Evolutionary conservation across 208 protist species (phyloP).

Genomic region (Crithidia brevicula): DNA sequence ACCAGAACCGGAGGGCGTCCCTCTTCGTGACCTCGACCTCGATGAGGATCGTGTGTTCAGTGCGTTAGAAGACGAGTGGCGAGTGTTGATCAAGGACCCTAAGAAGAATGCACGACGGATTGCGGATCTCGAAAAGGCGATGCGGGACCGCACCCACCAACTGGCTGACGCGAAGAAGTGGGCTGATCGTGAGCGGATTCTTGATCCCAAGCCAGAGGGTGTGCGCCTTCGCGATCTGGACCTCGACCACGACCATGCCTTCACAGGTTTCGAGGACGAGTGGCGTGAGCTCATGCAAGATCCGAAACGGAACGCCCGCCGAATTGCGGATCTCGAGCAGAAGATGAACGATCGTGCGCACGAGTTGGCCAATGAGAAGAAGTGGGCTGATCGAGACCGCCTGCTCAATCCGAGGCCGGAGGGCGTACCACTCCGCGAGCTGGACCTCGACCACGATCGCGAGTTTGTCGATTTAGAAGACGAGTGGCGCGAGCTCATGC

Average conservation of each 20-base stretch:
- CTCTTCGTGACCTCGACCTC: slow-evolving; percentile 55
- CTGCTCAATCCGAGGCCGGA: background rate
- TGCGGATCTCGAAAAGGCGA: slow-evolving; percentile 35
- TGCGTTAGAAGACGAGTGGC: slow-evolving; percentile 56
- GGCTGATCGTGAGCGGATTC: slow-evolving; percentile 36
- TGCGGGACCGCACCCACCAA: slow-evolving; percentile 53
- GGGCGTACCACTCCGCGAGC: background rate
- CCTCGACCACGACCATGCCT: slow-evolving; percentile 45
- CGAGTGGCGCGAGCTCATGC: background rate
- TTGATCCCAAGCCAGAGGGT: slow-evolving; percentile 48
- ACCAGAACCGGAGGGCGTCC: slow-evolving; percentile 60
- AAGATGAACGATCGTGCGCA: background rate
- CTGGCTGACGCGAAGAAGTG: slow-evolving; percentile 47
- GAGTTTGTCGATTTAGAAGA: background rate
- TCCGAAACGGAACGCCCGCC: slow-evolving; percentile 35
- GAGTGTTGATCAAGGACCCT: slow-evolving; percentile 51
- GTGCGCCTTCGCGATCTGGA: slow-evolving; percentile 64
- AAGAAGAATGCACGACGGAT: slow-evolving; percentile 37
- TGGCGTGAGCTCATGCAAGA: slow-evolving; percentile 40
- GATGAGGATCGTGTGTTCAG: slow-evolving; percentile 61
- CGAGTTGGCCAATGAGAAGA: background rate
- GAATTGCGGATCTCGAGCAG: background rate
- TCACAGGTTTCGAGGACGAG: slow-evolving; percentile 38
- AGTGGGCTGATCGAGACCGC: background rate
- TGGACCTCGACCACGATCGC: background rate